Base-by-base conservation (phyloP, 2,329 filamentous ascomycete genomes). In the Cercospora zeina region DNA sequence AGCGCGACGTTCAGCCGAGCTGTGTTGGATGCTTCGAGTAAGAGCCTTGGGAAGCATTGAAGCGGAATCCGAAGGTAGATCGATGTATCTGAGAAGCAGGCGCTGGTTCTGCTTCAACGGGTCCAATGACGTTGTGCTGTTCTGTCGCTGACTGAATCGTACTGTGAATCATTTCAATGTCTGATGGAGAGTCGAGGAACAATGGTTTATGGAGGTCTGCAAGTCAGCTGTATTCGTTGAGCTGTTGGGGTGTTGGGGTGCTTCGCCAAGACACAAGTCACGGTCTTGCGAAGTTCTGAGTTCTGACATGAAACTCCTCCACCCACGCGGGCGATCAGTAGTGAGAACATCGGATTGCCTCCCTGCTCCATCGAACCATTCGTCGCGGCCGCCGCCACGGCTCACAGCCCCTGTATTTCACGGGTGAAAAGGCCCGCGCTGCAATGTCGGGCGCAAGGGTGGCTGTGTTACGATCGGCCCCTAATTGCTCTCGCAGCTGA, bases 1-100 rank as follows among this genome's bases (percentile, higher is more conserved):
- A 81, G 76, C 64, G 82, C 78, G 8, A 79, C 78, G 0, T 83
- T 83, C 65, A 81, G 79, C 14, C 73, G 82, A 30, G 76, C 77
- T 10, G 76, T 81, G 30, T 70, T 83, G 9, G 75, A 75, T 61
- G 81, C 82, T 34, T 81, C 81, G 3, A 77, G 78, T 64, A 79
- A 77, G 68, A 60, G 58, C 24, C 16, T 63, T 6, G 58, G 62
- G 14, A 63, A 53, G 49, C 49, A 34, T 53, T 53, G 49, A 53
- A 27, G 2, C 6, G 11, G 14, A 53, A 14, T 21, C n/a, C n/a
- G 49, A 53, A n/a, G 24, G 11, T 47, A 34, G 8, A 47, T 21
- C 16, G 16, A 27, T 21, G 5, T 8, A 21, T n/a, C 11, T 24
- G 42, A 47, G 42, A 14, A 3, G 42, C 42, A 47, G 42, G 13